phyloP scores from a whole-genome alignment of 352 stramenopile genomes.

The Phytophthora meadii region DNA sequence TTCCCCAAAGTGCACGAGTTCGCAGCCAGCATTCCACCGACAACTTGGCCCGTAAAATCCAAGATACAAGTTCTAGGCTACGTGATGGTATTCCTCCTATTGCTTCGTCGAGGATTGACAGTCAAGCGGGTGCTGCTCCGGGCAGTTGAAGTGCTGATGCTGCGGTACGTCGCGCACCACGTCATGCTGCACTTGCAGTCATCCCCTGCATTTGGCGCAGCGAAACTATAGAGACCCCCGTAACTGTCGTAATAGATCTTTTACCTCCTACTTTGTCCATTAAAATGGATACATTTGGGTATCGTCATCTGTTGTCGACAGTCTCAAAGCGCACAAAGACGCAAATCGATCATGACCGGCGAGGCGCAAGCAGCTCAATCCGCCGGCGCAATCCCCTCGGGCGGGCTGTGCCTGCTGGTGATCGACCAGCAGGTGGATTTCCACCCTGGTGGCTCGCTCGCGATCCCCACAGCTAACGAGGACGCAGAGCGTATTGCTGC shows the following conservation, averaged over 20 bases:
- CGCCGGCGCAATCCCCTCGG: conserved; percentile 43
- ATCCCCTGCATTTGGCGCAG: conserved; percentile 27
- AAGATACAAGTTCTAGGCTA: conserved; percentile 64
- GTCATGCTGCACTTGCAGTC: conserved; percentile 55
- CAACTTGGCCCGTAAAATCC: conserved; percentile 44
- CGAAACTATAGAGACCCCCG: conserved; percentile 37
- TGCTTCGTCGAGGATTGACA: conserved; percentile 57
- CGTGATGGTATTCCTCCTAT: conserved; percentile 56
- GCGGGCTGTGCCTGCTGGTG: conserved; percentile 87
- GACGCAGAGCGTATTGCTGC: conserved; percentile 91
- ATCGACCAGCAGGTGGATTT: conserved; percentile 98
- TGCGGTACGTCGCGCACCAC: conserved; percentile 65
- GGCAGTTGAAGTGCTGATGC: conserved; percentile 61
- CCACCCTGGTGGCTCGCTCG: conserved; percentile 94
- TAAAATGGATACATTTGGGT: conserved; percentile 23
- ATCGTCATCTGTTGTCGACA: conserved; percentile 1
- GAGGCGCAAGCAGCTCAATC: conserved; percentile 47
- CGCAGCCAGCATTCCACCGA: conserved; percentile 39
- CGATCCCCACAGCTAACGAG: conserved; percentile 92
- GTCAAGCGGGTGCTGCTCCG: conserved; percentile 59
- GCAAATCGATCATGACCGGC: conserved; percentile 31
- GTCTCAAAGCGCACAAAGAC: conserved; percentile 2
- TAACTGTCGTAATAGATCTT: conserved; percentile 8
- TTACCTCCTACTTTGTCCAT: conserved; percentile 6
- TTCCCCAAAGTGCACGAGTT: conserved; percentile 57